Conservation (phyloP, 306 rosid genomes). For the Pterocarpus santalinus region DNA sequence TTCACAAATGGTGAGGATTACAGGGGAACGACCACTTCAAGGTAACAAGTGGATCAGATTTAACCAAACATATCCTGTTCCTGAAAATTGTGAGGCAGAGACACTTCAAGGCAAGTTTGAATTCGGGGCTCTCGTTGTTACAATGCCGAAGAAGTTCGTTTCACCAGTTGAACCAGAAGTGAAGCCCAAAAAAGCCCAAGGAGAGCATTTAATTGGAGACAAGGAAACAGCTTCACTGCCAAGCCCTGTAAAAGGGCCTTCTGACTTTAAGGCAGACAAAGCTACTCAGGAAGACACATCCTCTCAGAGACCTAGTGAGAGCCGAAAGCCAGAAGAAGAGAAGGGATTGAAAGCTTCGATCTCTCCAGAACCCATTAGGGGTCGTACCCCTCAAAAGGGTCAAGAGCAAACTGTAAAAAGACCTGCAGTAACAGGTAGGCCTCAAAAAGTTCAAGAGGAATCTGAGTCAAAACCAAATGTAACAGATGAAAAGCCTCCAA, state of each 20-base stretch:
- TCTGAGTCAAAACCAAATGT: constrained; percentile 36
- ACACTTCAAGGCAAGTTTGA: constrained; percentile 53
- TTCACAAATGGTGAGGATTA: constrained; percentile 31
- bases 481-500: constrained; percentile 27
- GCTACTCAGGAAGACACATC: constrained; percentile 17
- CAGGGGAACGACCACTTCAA: constrained; percentile 61
- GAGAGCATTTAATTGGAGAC: constrained; percentile 17
- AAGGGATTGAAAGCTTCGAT: constrained; percentile 20
- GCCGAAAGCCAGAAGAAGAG: not conserved
- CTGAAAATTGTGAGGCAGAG: constrained; percentile 41
- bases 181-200: not conserved
- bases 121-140: constrained; percentile 54
- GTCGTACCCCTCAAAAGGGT: constrained; percentile 30
- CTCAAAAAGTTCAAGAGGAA: constrained; percentile 38
- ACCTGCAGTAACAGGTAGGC: not conserved
- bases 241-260: constrained; percentile 13
- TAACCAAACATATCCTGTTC: constrained; percentile 51
- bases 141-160: constrained; percentile 55
- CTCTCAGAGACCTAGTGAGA: constrained; percentile 23
- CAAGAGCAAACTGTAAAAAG: not conserved
- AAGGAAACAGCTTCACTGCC: constrained; percentile 39
- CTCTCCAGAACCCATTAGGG: constrained; percentile 20
- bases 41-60: constrained; percentile 54
- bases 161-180: constrained; percentile 19
- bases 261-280: constrained; percentile 9